Conservation (phyloP, 139 green algal genomes). For the Chlamydomonas schloesseri region DNA sequence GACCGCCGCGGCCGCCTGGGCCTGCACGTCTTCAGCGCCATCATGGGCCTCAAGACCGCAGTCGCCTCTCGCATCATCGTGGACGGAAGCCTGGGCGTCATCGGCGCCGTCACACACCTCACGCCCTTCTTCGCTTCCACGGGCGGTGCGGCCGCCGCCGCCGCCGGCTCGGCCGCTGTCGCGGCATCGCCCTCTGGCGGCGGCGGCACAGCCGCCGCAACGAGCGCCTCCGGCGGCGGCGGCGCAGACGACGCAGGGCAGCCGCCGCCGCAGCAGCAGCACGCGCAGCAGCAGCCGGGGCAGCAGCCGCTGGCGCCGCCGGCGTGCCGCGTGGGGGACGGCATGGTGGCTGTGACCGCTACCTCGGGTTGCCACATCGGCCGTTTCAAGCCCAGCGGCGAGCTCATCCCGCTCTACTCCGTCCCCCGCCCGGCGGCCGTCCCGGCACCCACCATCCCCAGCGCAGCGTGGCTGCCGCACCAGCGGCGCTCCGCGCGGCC, state of each 20-base stretch:
- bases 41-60: conserved; percentile 38
- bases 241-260: neutral
- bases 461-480: conserved; percentile 56
- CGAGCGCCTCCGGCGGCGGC: neutral
- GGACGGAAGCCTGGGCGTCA: conserved; percentile 46
- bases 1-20: conserved; percentile 53
- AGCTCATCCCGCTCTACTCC: conserved; percentile 59
- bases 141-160: neutral
- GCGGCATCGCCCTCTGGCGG: neutral
- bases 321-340: conserved; percentile 56
- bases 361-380: conserved; percentile 54
- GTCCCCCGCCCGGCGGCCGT: conserved; percentile 47
- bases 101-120: conserved; percentile 59
- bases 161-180: neutral
- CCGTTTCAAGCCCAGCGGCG: conserved; percentile 52
- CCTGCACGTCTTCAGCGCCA: conserved; percentile 47
- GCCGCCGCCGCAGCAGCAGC: too few species aligned
- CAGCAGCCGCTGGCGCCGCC: conserved; percentile 1
- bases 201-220: neutral
- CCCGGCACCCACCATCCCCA: conserved; percentile 1
- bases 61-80: conserved; percentile 35
- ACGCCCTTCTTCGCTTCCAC: conserved; percentile 44
- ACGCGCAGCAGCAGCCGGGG: too few species aligned
- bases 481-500: conserved; percentile 24
- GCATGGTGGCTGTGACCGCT: conserved; percentile 50